Base-by-base conservation (phyloP, 495 filamentous ascomycete species). In the Talaromyces trachyspermus region DNA sequence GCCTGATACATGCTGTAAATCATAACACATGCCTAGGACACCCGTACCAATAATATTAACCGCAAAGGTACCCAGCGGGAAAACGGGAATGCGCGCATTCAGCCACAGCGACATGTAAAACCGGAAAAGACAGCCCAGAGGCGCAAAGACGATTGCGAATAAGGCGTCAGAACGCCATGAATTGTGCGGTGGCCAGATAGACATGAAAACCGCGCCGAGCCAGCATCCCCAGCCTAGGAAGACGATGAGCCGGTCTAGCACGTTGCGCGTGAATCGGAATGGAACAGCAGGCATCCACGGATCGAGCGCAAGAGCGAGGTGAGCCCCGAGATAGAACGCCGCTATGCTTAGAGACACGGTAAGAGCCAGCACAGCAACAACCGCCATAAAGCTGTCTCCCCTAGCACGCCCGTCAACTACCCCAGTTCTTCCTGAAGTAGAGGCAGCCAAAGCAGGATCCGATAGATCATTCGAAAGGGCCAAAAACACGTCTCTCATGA, bases 31-130 rank as follows among this genome's bases (percentile, higher is more conserved):
- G 0, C 79, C 81, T 42, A 77, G 58, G 7, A 81, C 55, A 10
- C 72, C 65, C 0, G 88, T 89, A 5, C 92, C 92, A 20, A 81
- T 57, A 8, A 94, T 70, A 54, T 98, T 98, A 8, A 86, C 89
- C 7, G 65, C 62, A 61, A 97, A 96, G 0, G 92, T 98, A 2
- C 92, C 92, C 0, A 96, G 64, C 2, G 92, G 92, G 52, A 98
- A 97, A 0, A 74, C 64, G 3, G 77, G 56, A 2, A 83, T 49
- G n/a, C 78, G 66, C 0, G 73, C 61, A 54, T 96, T 96, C 6
- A 91, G 71, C 32, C 63, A 59, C 23, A 86, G 64, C 2, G 83
- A 86, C 0, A 72, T 60, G 58, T 84, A 84, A 71, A 88, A 96
- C 11, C 92, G 74, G 1, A 75, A 60, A 1, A 95, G 64, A 53